These are phyloP conservation scores for Xylaria multiplex DNA, from an alignment of 2,329 filamentous ascomycete genomes.

Conservation along the genomic window DNA sequence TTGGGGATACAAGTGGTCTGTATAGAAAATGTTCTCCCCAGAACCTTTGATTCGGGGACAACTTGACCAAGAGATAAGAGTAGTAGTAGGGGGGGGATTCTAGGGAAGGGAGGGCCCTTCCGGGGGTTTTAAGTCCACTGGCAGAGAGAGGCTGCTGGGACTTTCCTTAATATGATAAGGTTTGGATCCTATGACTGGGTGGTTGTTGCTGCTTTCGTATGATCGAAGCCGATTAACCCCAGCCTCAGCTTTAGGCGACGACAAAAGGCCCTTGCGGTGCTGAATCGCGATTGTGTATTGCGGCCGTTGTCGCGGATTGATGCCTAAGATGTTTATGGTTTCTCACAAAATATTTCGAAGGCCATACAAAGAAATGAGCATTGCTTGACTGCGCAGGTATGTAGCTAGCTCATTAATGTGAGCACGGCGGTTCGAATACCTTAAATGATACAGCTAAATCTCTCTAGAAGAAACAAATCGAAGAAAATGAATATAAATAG, in stretches of 20 bases:
- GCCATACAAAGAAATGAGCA: slow-evolving; percentile 3
- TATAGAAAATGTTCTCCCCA: background rate
- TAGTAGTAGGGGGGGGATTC: background rate
- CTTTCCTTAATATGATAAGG: too few species aligned
- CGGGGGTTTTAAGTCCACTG: background rate
- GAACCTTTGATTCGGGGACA: background rate
- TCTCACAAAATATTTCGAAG: slow-evolving; percentile 1
- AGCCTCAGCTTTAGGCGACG: background rate
- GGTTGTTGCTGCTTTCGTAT: background rate
- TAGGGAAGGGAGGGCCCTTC: background rate
- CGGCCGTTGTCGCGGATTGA: background rate
- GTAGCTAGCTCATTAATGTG: background rate
- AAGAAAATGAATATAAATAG: background rate
- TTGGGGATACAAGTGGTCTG: background rate
- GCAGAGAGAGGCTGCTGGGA: background rate
- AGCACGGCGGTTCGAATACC: background rate
- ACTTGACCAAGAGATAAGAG: background rate
- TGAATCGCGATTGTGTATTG: background rate
- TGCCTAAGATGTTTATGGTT: background rate
- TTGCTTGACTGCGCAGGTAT: slow-evolving; percentile 3
- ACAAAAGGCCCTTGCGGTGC: background rate
- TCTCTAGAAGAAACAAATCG: background rate
- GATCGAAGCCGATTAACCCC: background rate
- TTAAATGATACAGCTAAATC: background rate
- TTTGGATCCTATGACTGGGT: background rate